Base-by-base conservation (phyloP, 805 yeast genomes). In the Wickerhamomyces subpelliculosus region DNA sequence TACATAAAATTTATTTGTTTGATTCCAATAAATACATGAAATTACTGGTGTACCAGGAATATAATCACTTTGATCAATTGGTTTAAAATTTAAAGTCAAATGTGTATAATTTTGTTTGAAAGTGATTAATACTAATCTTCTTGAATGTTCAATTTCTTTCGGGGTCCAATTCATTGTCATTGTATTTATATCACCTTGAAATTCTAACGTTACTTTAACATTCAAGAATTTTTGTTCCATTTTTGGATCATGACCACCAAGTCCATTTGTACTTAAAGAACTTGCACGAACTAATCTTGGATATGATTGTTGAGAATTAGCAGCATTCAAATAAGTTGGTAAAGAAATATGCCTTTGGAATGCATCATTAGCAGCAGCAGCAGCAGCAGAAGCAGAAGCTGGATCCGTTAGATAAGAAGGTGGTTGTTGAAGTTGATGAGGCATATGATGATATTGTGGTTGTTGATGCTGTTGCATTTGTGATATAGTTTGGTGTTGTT, bases 21-120 rank as follows among this genome's bases (percentile, higher is more conserved):
- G 75, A 29, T 61, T 57, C 79, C 83, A 77, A 51, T 64, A 67
- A 24, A 80, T 77, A 52, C 87, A 80, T 16, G 78, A 69, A 16
- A 79, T 66, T 14, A 75, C 71, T 8, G 75, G 68, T 35, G 61
- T 62, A 5, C 65, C 62, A 1, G 60, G 50, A 30, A 57, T 38
- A 51, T 68, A 64, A 34, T 70, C 53, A 44, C 61, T 51, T 23
- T 58, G 56, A 30, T 56, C 35, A 30, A 64, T 61, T 3, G 73
- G 60, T 25, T 54, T 46, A 42, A 72, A 68, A 18, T 58, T 52
- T 25, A 73, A 61, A 16, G 62, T 40, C 43, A 70, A 44, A 44
- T 61, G 48, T 37, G 60, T 44, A 36, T 58, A 51, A 12, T 51
- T 46, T 40, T 65, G 68, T 8, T 44, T 47, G 45, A 72, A 67